Evolutionary conservation across 441 rosid genomes (phyloP).

Genomic region (Populus hybrid): DNA sequence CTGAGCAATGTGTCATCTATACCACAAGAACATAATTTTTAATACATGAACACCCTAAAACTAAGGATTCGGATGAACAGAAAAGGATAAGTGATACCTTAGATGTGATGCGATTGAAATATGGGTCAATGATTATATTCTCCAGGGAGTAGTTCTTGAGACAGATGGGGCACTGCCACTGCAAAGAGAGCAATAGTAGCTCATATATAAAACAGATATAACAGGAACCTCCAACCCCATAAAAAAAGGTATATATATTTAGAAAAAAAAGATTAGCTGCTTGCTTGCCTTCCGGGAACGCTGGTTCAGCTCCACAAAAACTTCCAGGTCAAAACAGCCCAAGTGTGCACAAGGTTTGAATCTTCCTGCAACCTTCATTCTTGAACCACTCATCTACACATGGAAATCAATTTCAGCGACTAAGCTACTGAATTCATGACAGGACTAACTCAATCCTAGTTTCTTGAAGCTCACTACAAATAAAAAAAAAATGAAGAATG

Average conservation of each 20-base stretch:
- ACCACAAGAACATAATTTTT: constrained; percentile 11
- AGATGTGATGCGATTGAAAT: constrained; percentile 83
- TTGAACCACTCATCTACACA: constrained; percentile 87
- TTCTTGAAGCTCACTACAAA: neutral
- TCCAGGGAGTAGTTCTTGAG: constrained; percentile 90
- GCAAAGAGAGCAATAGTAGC: constrained; percentile 31
- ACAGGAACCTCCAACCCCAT: neutral
- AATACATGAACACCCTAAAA: neutral
- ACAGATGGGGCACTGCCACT: constrained; percentile 99
- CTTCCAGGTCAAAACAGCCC: constrained; percentile 98
- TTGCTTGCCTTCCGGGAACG: constrained; percentile 92
- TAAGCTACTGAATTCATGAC: neutral
- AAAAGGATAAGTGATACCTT: constrained; percentile 44
- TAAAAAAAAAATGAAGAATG: neutral
- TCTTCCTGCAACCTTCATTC: constrained; percentile 98
- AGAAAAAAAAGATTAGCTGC: constrained; percentile 5
- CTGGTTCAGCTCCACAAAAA: constrained; percentile 94
- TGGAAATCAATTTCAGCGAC: constrained; percentile 3
- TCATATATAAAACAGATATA: constrained; percentile 16
- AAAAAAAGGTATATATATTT: no score
- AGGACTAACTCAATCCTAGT: neutral
- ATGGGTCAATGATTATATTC: constrained; percentile 82
- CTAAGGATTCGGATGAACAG: neutral
- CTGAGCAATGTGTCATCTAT: constrained; percentile 88
- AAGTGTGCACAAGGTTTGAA: constrained; percentile 92